Conservation (phyloP, 441 rosid species). For the Adansonia gregorii region DNA sequence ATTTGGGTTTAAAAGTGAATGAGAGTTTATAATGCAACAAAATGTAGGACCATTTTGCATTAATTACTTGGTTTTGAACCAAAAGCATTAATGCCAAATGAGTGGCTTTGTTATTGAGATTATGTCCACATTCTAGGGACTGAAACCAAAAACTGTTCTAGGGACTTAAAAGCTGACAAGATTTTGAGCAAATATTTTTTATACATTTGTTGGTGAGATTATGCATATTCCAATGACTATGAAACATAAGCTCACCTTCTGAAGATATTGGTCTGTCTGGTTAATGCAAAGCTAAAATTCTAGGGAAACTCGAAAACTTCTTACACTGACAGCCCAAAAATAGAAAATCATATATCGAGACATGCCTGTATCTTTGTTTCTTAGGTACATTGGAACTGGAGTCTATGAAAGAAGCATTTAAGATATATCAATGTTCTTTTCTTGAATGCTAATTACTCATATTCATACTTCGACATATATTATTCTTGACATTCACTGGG, state of each 20-base stretch:
- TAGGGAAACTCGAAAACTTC: neutral
- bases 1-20: neutral
- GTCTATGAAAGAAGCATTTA: neutral
- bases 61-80: neutral
- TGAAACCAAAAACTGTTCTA: neutral
- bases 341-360: neutral
- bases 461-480: neutral
- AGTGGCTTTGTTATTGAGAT: neutral
- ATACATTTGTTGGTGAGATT: neutral
- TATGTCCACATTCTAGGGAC: neutral
- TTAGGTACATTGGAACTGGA: neutral
- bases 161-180: neutral
- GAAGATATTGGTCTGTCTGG: neutral
- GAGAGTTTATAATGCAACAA: neutral
- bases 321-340: neutral
- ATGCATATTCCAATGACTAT: neutral
- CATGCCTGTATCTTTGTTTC: neutral
- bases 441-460: neutral
- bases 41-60: neutral
- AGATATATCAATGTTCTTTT: neutral
- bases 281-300: neutral
- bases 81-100: neutral
- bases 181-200: neutral
- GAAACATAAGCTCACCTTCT: neutral
- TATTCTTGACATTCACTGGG: constrained; percentile 4